A percentile compares a stretch with the other conserved stretches of the same genome.
Conservation (phyloP, 2,329 filamentous ascomycete genomes). For the Trichophyton schoenleinii region DNA sequence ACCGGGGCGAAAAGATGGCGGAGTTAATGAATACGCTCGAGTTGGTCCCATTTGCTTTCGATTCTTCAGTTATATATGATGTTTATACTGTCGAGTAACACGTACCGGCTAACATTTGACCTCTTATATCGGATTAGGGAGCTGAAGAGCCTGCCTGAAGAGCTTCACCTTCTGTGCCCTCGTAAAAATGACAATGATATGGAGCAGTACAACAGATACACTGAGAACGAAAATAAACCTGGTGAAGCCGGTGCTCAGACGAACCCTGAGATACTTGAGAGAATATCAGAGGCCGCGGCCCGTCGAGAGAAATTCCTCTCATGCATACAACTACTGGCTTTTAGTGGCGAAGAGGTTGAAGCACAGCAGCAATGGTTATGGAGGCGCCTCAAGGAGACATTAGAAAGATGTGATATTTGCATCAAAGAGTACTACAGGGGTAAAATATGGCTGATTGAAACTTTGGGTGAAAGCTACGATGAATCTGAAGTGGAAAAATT, state of each 20-base stretch:
- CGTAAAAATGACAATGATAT: slow-evolving; percentile 50
- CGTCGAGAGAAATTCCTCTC: slow-evolving; percentile 53
- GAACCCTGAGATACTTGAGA: slow-evolving; percentile 21
- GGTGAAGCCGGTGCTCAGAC: slow-evolving; percentile 37
- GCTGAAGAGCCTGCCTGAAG: slow-evolving; percentile 32
- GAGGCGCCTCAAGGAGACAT: slow-evolving; percentile 43
- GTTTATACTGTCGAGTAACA: neutral
- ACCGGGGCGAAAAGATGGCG: slow-evolving; percentile 15
- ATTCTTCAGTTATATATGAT: neutral
- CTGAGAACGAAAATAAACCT: slow-evolving; percentile 1
- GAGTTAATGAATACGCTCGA: slow-evolving; percentile 33
- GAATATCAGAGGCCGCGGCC: slow-evolving; percentile 43
- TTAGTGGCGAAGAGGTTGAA: slow-evolving; percentile 48
- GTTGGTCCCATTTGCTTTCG: slow-evolving; percentile 19
- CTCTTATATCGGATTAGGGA: slow-evolving; percentile 21
- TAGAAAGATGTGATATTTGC: slow-evolving; percentile 56
- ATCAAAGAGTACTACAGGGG: slow-evolving; percentile 62
- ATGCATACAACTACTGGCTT: slow-evolving; percentile 57
- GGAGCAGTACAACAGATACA: slow-evolving; percentile 48
- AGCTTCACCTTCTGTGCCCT: slow-evolving; percentile 57
- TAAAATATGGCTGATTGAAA: slow-evolving; percentile 50
- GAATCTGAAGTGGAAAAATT: slow-evolving; percentile 40
- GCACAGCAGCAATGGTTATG: slow-evolving; percentile 50
- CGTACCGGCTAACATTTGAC: slow-evolving; percentile 3
- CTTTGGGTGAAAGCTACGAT: slow-evolving; percentile 45